Evolutionary conservation across 2,329 filamentous ascomycete species (phyloP).

Genomic region (Trichophyton rubrum): DNA sequence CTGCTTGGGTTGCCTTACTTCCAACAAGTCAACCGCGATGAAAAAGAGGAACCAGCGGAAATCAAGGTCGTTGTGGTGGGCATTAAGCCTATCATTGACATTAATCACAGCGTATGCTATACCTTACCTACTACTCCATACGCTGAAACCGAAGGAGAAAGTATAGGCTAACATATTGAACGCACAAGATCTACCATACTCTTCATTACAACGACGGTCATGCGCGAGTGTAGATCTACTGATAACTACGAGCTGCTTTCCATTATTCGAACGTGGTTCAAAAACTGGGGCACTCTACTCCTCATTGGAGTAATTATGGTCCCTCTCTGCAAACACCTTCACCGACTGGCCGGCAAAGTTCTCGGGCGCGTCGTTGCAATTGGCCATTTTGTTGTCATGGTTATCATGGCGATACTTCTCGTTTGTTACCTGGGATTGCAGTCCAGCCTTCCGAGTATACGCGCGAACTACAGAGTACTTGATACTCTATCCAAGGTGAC

Average conservation of each 20-base stretch:
- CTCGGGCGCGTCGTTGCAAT: conserved; percentile 3
- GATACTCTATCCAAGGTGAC: neutral
- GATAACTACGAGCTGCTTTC: neutral
- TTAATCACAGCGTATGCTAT: neutral
- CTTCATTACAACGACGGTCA: neutral
- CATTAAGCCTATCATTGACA: neutral
- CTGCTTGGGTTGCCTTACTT: neutral
- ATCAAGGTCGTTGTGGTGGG: conserved; percentile 7
- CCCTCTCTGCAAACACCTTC: conserved; percentile 9
- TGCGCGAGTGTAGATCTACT: neutral
- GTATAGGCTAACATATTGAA: neutral
- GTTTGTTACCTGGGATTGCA: neutral
- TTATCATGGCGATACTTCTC: conserved; percentile 6
- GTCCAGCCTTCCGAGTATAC: neutral
- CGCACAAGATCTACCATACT: conserved; percentile 1
- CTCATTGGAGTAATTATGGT: conserved; percentile 9
- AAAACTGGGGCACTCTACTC: neutral
- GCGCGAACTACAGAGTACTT: neutral
- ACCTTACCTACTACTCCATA: neutral
- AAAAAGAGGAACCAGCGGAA: conserved; percentile 4
- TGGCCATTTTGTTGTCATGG: conserved; percentile 4
- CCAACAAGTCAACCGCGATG: conserved; percentile 1
- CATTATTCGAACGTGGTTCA: conserved; percentile 2
- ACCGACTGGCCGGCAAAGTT: neutral
- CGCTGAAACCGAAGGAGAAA: neutral